Evolutionary conservation across 176 grass and related monocot species (phyloP), one percentile per base, ranked within the genome.

Genomic region (Aegilops speltoides): DNA sequence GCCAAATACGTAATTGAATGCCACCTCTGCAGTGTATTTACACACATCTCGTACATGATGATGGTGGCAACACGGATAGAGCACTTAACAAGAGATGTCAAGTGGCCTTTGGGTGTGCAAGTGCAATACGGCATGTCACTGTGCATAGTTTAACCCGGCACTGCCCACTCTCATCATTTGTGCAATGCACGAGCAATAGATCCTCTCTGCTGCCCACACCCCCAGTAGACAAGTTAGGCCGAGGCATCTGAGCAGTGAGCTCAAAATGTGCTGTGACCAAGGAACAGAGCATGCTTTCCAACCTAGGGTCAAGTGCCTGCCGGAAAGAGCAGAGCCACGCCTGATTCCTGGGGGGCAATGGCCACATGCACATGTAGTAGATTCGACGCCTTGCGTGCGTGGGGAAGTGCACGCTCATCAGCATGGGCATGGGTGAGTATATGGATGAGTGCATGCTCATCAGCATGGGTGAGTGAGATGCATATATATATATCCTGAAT

Each of bases 361-460:
- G 48, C 26, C 72, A 57, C 64, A 77, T 70, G 62, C 61, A 24
- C 23, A 79, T 73, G 36, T 36, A 34, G 67, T 29, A 73, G 29
- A 50, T 50, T 82, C 34, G 71, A 46, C 28, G 9, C 64, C 12
- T 89, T 67, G 65, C 23, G 29, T 79, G 54, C n/a, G 46, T 78
- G 54, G 62, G 86, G 29, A 81, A 73, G 16, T 63, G 15, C 48
- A 52, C 15, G 81, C 38, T 72, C 83, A 93, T 93, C 81, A 79
- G 78, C 91, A 79, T 90, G 70, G 85, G 82, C 70, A 86, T 86
- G 86, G 56, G 83, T 74, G 73, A 56, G 86, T 79, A 28, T 28
- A 28, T 28, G 28, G 28, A 28, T 28, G 28, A 72, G 15, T 61
- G 9, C 40, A 43, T 2, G 80, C 36, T 72, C 83, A 93, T 93